Conservation (phyloP, 2,329 filamentous ascomycete genomes). For the Epichloe sibirici region DNA sequence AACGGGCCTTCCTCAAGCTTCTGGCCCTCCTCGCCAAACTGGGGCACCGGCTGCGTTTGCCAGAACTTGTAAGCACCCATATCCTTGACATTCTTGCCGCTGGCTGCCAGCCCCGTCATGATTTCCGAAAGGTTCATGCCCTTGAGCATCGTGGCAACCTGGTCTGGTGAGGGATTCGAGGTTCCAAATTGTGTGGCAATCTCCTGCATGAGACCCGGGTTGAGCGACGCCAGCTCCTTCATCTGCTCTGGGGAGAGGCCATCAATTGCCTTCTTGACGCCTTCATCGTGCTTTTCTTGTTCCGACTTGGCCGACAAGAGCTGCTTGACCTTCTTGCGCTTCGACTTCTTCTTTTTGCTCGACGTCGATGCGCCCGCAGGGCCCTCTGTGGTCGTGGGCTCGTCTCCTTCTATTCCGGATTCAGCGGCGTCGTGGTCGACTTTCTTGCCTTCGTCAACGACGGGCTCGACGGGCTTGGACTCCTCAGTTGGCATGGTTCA, state of each 20-base stretch:
- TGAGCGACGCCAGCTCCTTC: slow-evolving; percentile 55
- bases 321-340: slow-evolving; percentile 48
- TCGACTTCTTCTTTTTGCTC: slow-evolving; percentile 42
- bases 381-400: slow-evolving; percentile 25
- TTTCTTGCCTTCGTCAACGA: slow-evolving; percentile 36
- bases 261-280: slow-evolving; percentile 37
- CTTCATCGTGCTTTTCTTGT: slow-evolving; percentile 23
- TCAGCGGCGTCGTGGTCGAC: slow-evolving; percentile 26
- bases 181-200: slow-evolving; percentile 23
- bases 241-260: slow-evolving; percentile 45
- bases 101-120: slow-evolving; percentile 62
- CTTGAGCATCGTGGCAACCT: slow-evolving; percentile 42
- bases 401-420: slow-evolving; percentile 36
- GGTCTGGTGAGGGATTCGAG: slow-evolving; percentile 24
- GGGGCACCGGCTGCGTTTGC: slow-evolving; percentile 90
- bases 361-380: slow-evolving; percentile 13
- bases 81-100: slow-evolving; percentile 84
- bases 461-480: slow-evolving; percentile 48
- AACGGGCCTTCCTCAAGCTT: slow-evolving; percentile 70
- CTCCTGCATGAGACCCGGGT: slow-evolving; percentile 59
- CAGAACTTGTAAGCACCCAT: slow-evolving; percentile 98
- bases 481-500: slow-evolving; percentile 40
- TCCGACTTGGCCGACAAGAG: slow-evolving; percentile 24
- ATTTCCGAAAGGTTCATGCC: slow-evolving; percentile 57
- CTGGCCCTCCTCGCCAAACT: slow-evolving; percentile 52